Conservation (phyloP, 176 grass and related monocot genomes). For the Oryza punctata region DNA sequence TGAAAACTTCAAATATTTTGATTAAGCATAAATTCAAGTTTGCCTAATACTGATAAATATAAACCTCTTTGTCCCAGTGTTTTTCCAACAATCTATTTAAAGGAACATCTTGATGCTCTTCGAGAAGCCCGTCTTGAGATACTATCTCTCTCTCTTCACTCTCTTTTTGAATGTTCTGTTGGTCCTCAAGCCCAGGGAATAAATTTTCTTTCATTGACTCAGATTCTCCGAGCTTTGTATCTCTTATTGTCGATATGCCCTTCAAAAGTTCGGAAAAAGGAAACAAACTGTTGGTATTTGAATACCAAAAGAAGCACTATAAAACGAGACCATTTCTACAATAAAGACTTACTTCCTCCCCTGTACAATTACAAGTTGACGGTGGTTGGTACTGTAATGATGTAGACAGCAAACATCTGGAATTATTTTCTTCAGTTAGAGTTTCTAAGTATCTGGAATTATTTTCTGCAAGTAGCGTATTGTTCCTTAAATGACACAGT, state of each 20-base stretch:
- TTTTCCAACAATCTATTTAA: constrained; percentile 43
- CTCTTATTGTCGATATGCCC: constrained; percentile 52
- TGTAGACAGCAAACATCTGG: constrained; percentile 16
- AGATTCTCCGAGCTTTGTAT: constrained; percentile 50
- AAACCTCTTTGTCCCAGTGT: constrained; percentile 45
- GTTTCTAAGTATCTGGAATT: constrained; percentile 53
- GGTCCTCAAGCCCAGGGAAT: constrained; percentile 42
- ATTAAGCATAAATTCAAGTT: not conserved
- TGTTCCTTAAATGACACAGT: constrained; percentile 65
- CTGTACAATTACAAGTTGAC: constrained; percentile 42
- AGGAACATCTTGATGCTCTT: constrained; percentile 38
- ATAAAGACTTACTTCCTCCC: constrained; percentile 62
- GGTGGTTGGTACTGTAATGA: constrained; percentile 22
- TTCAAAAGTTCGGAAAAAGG: constrained; percentile 33
- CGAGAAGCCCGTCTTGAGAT: constrained; percentile 31
- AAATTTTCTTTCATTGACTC: constrained; percentile 51
- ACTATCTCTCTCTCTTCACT: constrained; percentile 9
- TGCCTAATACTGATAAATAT: constrained; percentile 10
- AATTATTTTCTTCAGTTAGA: constrained; percentile 54
- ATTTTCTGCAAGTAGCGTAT: constrained; percentile 60
- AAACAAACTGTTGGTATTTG: constrained; percentile 29
- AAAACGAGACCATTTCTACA: not conserved
- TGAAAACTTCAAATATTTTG: constrained; percentile 16
- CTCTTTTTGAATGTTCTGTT: constrained; percentile 23
- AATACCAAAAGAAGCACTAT: not conserved